Base-by-base conservation (phyloP, 257 asterid species). In the Rubia yunnanensis region DNA sequence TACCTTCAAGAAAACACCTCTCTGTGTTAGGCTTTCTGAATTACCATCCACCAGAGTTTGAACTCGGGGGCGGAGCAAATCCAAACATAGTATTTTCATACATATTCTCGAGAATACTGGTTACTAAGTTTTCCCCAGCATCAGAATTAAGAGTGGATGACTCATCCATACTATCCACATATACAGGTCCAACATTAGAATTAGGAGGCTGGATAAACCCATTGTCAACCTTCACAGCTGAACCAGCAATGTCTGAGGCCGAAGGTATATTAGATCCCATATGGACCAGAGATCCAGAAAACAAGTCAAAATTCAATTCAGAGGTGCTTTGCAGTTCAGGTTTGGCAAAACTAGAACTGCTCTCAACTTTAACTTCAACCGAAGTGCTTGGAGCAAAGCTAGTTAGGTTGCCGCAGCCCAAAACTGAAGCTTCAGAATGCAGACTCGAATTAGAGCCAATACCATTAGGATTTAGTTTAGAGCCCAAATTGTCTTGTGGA, bases 21-120 rank as follows among this genome's bases (percentile, higher is more conserved):
- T 66, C 63, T 46, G 62, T 48, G 31, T 24, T 56, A 24, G 56
- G 52, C 67, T 68, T 58, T 66, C 83, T 74, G 69, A 81, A 78
- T 67, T 72, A 80, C 88, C 88, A 79, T 53, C 76, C 65, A 60
- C 83, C 82, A 53, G 82, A 79, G 65, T 75, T 80, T 48, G 84
- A 58, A 63, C 79, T 55, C 15, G 92, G 71, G 34, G 83, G 77
- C 34, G 85, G 90, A 78, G 85, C 81, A 66, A 36, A 65, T 53
- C 39, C 73, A 60, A 55, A 58, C 7, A 65, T 28, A 52, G 67
- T 52, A 72, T 60, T 57, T 28, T 69, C 75, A 65, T 48, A 77
- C 36, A 55, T 58, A 72, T 64, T 72, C 30, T 63, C 73, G 54
- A 79, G 73, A 65, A 48, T 63, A 70, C 77, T 71, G 28, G 59